Conservation (phyloP, 1,139 yeast species). For the Debaryomyces nepalensis region DNA sequence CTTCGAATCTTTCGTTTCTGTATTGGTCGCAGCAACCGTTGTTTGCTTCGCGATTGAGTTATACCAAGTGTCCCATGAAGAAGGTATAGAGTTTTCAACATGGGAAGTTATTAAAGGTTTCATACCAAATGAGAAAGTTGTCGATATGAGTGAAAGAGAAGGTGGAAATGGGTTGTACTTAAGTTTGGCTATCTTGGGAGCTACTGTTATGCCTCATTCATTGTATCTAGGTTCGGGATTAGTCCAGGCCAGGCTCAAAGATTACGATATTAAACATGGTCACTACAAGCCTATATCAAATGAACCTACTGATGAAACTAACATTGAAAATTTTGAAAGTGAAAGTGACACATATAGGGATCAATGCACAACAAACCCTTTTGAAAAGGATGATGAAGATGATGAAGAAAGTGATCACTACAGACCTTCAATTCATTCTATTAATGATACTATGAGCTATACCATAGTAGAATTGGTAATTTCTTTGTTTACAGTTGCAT, state of each 20-base stretch:
- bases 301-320: neutral
- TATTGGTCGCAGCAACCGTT: constrained; percentile 80
- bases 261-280: constrained; percentile 74
- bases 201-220: constrained; percentile 98
- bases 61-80: constrained; percentile 62
- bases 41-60: constrained; percentile 84
- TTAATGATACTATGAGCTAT: constrained; percentile 66
- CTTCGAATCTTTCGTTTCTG: constrained; percentile 81
- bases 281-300: constrained; percentile 36
- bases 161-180: constrained; percentile 76
- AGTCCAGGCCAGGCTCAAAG: constrained; percentile 86
- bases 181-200: constrained; percentile 91
- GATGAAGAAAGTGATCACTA: constrained; percentile 44
- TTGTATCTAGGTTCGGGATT: constrained; percentile 89
- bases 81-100: constrained; percentile 54
- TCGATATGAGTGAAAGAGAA: constrained; percentile 60
- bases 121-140: constrained; percentile 72
- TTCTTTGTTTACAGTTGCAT: constrained; percentile 73
- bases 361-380: constrained; percentile 14
- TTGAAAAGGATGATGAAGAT: constrained; percentile 13
- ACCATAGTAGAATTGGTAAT: constrained; percentile 68
- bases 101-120: constrained; percentile 69
- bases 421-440: constrained; percentile 69
- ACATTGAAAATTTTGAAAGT: too few relatives aligned
- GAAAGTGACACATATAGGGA: constrained; percentile 18